Conservation (phyloP, 371 early-diverging fungal genomes). For the Coemansia linderi region DNA sequence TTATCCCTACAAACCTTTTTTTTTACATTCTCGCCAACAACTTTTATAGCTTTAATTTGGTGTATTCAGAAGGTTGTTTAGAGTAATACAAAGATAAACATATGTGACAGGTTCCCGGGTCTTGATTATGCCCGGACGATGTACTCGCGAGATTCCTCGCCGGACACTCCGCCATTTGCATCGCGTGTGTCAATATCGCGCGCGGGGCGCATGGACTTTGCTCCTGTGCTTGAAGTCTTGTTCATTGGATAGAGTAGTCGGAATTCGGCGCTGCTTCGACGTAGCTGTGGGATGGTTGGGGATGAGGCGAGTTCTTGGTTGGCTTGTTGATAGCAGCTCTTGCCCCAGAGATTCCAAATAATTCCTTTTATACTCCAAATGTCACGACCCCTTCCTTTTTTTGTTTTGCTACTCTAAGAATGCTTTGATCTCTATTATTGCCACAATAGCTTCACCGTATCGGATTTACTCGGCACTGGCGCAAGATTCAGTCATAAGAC, state of each 20-base stretch:
- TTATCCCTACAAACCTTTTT: not conserved
- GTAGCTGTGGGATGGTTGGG: not conserved
- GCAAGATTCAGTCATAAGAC: not conserved
- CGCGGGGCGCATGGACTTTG: not conserved
- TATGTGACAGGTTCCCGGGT: not conserved
- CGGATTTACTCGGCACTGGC: not conserved
- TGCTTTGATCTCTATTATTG: not conserved
- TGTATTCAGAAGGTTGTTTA: not conserved
- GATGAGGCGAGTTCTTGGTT: not conserved
- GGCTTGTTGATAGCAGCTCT: not conserved
- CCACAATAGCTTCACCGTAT: not conserved
- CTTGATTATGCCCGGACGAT: conserved; percentile 3
- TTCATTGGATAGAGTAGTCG: conserved; percentile 3
- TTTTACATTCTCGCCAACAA: not conserved
- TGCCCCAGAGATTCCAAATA: not conserved
- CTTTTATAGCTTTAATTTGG: not conserved
- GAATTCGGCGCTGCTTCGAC: not conserved
- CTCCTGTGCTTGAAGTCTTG: not conserved
- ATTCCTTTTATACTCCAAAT: not conserved
- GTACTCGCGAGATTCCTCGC: conserved; percentile 35
- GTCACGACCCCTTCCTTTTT: not conserved
- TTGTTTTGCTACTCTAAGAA: not conserved
- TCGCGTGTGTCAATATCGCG: conserved; percentile 42
- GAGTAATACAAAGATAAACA: not conserved
- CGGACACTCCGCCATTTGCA: conserved; percentile 23